Conservation (phyloP, 2,329 filamentous ascomycete species). For the Epichloe aotearoae region DNA sequence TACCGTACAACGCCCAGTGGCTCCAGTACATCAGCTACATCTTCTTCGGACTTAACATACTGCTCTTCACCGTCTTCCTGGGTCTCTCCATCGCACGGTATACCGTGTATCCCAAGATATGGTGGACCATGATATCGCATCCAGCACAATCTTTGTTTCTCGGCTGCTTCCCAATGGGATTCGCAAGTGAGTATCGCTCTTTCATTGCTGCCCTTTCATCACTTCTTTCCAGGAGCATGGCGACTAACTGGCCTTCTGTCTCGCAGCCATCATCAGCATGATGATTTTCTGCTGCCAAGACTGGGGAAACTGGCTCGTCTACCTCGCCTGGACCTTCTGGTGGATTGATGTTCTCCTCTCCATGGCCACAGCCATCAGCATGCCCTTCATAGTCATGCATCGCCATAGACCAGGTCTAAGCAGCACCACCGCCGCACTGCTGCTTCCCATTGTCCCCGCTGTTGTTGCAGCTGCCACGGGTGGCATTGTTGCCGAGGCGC, state of each 20-base stretch:
- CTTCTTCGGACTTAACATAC: conserved; percentile 47
- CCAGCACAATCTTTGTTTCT: conserved; percentile 56
- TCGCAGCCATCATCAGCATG: conserved; percentile 46
- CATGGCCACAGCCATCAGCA: conserved; percentile 37
- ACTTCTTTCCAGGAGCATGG: background rate
- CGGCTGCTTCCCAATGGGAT: conserved; percentile 54
- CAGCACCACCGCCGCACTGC: conserved; percentile 49
- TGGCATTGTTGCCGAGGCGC: conserved; percentile 46
- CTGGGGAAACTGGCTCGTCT: conserved; percentile 47
- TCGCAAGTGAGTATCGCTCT: conserved; percentile 33
- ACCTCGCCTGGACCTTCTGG: conserved; percentile 44
- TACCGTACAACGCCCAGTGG: conserved; percentile 47
- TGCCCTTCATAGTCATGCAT: conserved; percentile 42
- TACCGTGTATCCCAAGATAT: conserved; percentile 51
- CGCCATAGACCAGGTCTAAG: conserved; percentile 32
- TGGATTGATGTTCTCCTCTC: conserved; percentile 42
- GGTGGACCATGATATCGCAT: conserved; percentile 51
- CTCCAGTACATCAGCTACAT: conserved; percentile 45
- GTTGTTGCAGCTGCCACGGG: conserved; percentile 54
- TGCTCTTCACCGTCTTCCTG: conserved; percentile 42
- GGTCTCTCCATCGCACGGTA: conserved; percentile 47
- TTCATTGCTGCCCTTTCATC: background rate
- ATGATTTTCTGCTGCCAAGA: conserved; percentile 46
- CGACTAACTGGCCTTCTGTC: background rate
- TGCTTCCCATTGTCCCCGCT: conserved; percentile 53